Percentiles rank a stretch among this genome's conserved stretches.
These are phyloP conservation scores for Phytophthora palmivora DNA, from an alignment of 352 stramenopile species.

Conservation along the genomic window DNA sequence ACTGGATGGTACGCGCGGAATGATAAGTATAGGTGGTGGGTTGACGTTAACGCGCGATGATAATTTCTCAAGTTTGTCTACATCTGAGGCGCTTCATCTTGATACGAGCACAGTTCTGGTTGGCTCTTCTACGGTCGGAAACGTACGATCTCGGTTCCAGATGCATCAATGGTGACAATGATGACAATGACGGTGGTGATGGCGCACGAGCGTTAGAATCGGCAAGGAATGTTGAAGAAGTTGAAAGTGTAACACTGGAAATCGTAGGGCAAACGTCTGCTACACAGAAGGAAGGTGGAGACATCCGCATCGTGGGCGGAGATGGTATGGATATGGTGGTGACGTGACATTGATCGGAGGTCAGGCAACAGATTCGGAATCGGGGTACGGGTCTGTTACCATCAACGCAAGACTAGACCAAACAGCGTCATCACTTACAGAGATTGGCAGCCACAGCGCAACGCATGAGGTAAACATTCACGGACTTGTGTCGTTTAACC, in stretches of 20 bases:
- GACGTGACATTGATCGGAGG: slow-evolving; percentile 59
- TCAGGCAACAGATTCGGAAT: slow-evolving; percentile 32
- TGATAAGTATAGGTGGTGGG: slow-evolving; percentile 46
- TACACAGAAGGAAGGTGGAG: slow-evolving; percentile 51
- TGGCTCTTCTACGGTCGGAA: slow-evolving; percentile 22
- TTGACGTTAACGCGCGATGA: slow-evolving; percentile 53
- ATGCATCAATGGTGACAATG: neutral
- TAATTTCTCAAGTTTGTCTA: slow-evolving; percentile 56
- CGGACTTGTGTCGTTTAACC: slow-evolving; percentile 65
- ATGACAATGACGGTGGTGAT: slow-evolving; percentile 14
- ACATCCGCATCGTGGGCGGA: slow-evolving; percentile 63
- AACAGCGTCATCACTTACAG: slow-evolving; percentile 50
- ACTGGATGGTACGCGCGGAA: slow-evolving; percentile 47
- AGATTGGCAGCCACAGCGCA: slow-evolving; percentile 63
- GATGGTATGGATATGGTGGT: slow-evolving; percentile 53
- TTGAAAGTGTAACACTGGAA: slow-evolving; percentile 47
- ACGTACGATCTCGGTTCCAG: slow-evolving; percentile 38
- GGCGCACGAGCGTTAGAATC: slow-evolving; percentile 20
- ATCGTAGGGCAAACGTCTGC: slow-evolving; percentile 63
- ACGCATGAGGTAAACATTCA: slow-evolving; percentile 64
- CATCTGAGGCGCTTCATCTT: slow-evolving; percentile 49
- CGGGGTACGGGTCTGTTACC: slow-evolving; percentile 47
- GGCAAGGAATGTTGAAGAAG: slow-evolving; percentile 14
- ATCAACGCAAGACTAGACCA: slow-evolving; percentile 67
- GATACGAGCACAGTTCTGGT: slow-evolving; percentile 51